phyloP scores from a whole-genome alignment of 148 eudicot species.

The Polygonum maritimum region DNA sequence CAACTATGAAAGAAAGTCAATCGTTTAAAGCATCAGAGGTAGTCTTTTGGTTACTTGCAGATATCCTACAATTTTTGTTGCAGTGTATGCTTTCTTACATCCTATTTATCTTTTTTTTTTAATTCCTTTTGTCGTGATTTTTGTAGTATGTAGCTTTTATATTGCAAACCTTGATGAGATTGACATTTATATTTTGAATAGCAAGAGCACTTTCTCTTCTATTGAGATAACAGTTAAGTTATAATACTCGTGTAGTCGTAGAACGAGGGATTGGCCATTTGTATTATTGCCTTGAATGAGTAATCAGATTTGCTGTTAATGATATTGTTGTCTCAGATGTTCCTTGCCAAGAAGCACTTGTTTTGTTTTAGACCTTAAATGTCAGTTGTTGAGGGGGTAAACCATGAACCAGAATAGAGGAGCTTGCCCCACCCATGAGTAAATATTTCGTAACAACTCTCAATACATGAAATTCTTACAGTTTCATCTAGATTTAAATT shows the following conservation, averaged over 20 bases:
- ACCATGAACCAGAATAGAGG: no score
- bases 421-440: no score
- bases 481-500: neutral
- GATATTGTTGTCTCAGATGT: neutral
- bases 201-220: neutral
- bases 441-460: no score
- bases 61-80: conserved; percentile 8
- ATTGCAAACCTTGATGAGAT: neutral
- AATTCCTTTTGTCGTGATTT: neutral
- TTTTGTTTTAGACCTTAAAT: neutral
- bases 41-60: neutral
- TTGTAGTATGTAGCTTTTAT: neutral
- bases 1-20: neutral
- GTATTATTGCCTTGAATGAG: neutral
- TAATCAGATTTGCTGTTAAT: neutral
- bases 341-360: neutral
- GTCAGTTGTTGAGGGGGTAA: neutral
- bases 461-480: neutral
- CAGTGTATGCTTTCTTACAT: conserved; percentile 2
- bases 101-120: neutral
- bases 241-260: neutral
- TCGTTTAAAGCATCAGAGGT: neutral
- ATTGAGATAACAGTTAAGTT: neutral
- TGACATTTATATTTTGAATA: neutral
- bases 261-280: neutral